Evolutionary conservation across 148 eudicot genomes (phyloP), one percentile per base, ranked within the genome.

Genomic region (Heliamphora exappendiculata): DNA sequence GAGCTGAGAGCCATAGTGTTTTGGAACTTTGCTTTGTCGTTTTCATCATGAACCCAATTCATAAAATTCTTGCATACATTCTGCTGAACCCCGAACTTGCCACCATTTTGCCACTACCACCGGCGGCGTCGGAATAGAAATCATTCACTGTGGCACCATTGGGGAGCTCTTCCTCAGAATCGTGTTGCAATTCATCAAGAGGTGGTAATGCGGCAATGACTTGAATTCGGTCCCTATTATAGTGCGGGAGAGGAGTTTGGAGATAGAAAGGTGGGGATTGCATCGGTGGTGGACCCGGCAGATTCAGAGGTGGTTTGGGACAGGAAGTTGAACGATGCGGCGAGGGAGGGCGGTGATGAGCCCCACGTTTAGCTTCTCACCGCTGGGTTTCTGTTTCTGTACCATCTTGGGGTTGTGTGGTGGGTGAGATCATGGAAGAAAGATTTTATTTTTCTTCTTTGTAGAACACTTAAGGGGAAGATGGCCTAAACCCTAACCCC

Each of bases 321-420:
- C 83, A 96, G 91, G 83, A 88, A 87, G 66, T 80, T 39, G 80
- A 87, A 89, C 81, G 96, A 95, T 76, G 88, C 87, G 77, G 78
- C 58, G 84, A 12, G 74, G 89, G 31, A 82, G 67, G 75, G 79
- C 68, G 72, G 88, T 90, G 44, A 87, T 89, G 45, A 87, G 91
- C 63, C 97, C 97, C 0, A 97, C 97, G 67, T 95, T 95, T 81
- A 95, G 99, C 57, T 95, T 95, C 79, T 89, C 5, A 96, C 99
- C 28, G 99, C 99, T 22, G 99, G 99, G 2, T 88, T 92, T 69
- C 85, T 92, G 90, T 92, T 95, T 78, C 97, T 97, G 1, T 95
- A 95, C 76, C 97, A 95, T 87, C 97, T 95, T 31, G 99, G 99
- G 17, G 99, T 89, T 51, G 99, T 96, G 71, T 81, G 85, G 42